A percentile compares a stretch with the other conserved stretches of the same genome.
Evolutionary conservation across 768 basidiomycete species (phyloP).

Genomic region (Boletus patriciae): DNA sequence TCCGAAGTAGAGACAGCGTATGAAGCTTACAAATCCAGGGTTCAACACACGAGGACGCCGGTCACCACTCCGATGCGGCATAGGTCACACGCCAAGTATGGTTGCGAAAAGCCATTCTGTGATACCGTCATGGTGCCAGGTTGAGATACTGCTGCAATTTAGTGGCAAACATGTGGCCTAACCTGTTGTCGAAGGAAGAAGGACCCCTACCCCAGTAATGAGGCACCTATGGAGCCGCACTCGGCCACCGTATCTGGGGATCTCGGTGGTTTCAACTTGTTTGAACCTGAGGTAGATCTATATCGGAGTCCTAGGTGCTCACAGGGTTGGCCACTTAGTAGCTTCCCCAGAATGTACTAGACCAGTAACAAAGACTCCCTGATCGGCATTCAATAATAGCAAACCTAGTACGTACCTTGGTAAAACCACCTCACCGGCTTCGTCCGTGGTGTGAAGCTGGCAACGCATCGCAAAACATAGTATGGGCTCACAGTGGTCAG

Average conservation of each 20-base stretch:
- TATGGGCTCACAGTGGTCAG: not conserved
- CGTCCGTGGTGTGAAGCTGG: not conserved
- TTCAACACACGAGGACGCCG: conserved; percentile 18
- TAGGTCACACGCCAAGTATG: not conserved
- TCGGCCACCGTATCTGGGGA: not conserved
- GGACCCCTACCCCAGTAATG: not conserved
- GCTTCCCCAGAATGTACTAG: conserved; percentile 9
- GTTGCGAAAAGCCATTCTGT: not conserved
- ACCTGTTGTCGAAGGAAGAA: not conserved
- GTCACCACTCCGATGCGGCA: not conserved
- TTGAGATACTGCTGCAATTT: not conserved
- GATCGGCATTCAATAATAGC: conserved; percentile 5
- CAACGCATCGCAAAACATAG: not conserved
- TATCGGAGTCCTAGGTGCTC: not conserved
- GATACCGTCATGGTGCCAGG: not conserved
- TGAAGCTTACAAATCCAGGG: conserved; percentile 24
- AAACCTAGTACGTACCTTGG: not conserved
- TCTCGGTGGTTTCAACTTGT: not conserved
- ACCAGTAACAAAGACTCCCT: conserved; percentile 1
- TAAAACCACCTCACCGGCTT: conserved; percentile 7
- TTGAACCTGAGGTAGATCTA: not conserved
- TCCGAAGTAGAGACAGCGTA: conserved; percentile 26
- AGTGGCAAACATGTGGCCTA: not conserved
- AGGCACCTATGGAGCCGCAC: no score
- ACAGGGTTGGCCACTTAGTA: not conserved